phyloP scores from a whole-genome alignment of 805 yeast species.

The Wickerhamiella galacta region DNA sequence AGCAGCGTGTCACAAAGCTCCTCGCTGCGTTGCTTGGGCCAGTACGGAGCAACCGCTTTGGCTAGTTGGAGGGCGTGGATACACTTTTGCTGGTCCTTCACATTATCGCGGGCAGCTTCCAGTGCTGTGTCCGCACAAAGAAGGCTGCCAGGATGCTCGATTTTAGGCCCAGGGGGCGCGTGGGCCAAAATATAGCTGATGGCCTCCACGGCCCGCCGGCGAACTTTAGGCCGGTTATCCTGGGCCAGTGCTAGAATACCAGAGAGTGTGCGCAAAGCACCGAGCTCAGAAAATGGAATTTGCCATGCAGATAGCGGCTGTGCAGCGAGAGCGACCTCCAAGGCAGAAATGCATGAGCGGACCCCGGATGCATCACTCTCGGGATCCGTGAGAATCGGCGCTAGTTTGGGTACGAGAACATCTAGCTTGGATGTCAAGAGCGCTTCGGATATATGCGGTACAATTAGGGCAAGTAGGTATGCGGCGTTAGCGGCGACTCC shows the following conservation, averaged over 20 bases:
- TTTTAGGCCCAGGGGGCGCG: conserved; percentile 51
- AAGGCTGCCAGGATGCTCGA: conserved; percentile 62
- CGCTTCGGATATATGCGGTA: conserved; percentile 54
- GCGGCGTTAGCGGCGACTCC: conserved; percentile 59
- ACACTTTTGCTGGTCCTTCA: conserved; percentile 24
- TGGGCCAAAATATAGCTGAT: conserved; percentile 43
- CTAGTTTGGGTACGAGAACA: conserved; percentile 61
- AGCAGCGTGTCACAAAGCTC: conserved; percentile 60
- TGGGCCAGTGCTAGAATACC: conserved; percentile 39
- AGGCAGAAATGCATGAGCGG: conserved; percentile 68
- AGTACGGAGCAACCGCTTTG: conserved; percentile 44
- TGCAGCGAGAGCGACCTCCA: conserved; percentile 61
- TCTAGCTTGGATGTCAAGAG: conserved; percentile 60
- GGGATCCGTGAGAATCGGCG: conserved; percentile 57
- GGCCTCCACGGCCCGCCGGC: conserved; percentile 89
- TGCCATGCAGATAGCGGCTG: conserved; percentile 73
- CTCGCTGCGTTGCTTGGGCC: conserved; percentile 62
- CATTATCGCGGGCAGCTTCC: conserved; percentile 24
- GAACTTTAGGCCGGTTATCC: conserved; percentile 86
- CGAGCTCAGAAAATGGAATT: conserved; percentile 12
- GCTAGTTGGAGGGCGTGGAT: conserved; percentile 68
- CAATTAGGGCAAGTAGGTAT: conserved; percentile 64
- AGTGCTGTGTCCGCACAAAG: conserved; percentile 54
- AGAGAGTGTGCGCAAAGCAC: conserved; percentile 16
- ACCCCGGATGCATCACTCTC: conserved; percentile 66